Conservation (phyloP, 2,329 filamentous ascomycete species). For the Penicillium sp. region DNA sequence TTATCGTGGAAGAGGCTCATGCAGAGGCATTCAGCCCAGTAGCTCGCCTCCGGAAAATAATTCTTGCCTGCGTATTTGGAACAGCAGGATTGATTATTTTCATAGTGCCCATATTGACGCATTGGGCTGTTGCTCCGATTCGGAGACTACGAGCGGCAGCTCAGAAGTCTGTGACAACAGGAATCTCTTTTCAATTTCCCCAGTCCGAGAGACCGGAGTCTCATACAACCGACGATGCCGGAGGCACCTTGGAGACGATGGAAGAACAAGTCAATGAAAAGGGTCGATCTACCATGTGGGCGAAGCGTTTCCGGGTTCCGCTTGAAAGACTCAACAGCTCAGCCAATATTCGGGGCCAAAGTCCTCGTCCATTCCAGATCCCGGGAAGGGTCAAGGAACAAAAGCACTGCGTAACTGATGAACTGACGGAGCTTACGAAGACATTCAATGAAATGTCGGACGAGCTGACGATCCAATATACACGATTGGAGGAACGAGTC, state of each 20-base stretch:
- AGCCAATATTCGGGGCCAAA: neutral
- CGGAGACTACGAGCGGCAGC: slow-evolving; percentile 72
- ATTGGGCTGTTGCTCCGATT: slow-evolving; percentile 79
- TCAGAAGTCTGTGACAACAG: slow-evolving; percentile 66
- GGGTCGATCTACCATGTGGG: slow-evolving; percentile 6
- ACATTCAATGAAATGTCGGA: slow-evolving; percentile 96
- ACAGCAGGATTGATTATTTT: slow-evolving; percentile 71
- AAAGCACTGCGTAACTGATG: slow-evolving; percentile 75
- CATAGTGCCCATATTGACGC: slow-evolving; percentile 73
- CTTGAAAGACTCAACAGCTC: slow-evolving; percentile 13
- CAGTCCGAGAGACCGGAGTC: neutral
- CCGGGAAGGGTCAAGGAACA: slow-evolving; percentile 76
- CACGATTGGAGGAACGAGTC: slow-evolving; percentile 79
- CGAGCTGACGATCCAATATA: slow-evolving; percentile 83
- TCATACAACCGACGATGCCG: neutral
- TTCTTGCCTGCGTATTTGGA: slow-evolving; percentile 81
- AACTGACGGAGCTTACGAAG: slow-evolving; percentile 74
- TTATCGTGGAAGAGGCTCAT: slow-evolving; percentile 74
- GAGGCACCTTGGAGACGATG: slow-evolving; percentile 2
- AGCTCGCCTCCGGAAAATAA: slow-evolving; percentile 69
- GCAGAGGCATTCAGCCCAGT: slow-evolving; percentile 76
- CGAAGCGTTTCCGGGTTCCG: slow-evolving; percentile 12
- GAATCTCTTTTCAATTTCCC: slow-evolving; percentile 23
- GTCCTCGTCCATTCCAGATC: slow-evolving; percentile 65
- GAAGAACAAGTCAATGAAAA: slow-evolving; percentile 13